Base-by-base conservation (phyloP, 1,139 yeast genomes). In the Kodamaea arcana region DNA sequence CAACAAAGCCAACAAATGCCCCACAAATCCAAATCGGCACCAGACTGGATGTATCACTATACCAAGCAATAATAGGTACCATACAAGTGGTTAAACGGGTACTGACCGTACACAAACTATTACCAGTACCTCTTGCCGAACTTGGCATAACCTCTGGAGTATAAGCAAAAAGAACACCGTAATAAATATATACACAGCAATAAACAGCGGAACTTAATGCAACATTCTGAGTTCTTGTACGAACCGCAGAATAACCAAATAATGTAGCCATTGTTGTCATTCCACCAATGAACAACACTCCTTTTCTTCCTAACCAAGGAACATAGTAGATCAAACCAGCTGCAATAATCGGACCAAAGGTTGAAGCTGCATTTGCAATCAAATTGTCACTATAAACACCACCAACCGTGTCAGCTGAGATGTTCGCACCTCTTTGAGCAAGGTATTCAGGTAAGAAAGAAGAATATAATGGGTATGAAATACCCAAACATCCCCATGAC, bases 351-450 rank as follows among this genome's bases (percentile, higher is more conserved):
- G 48, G 48, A 3, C 47, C 47, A 16, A 33, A 36, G 9, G 40
- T 37, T 3, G 40, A 38, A 22, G 39, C 36, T 6, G 39, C 36
- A 29, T 42, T 37, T 12, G 41, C 29, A 30, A 45, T 41, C 22
- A 43, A 29, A 24, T 35, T 26, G 31, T 45, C 45, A 3, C 45
- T 27, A 32, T 43, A 44, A 10, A 39, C 36, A 24, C 42, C 42
- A 25, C 27, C n/a, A 9, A 33, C 30, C 3, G 40, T 29, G 12
- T 38, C 37, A 10, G 64, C 62, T 31, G 58, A 48, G 20, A 56
- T 53, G 25, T 52, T 52, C 5, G 67, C 72, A 18, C 66, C 66
- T 47, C 64, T 48, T n/a, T 61, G 47, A 9, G 57, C 56, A 24
- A 62, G 51, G 45, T 62, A 62, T n/a, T 39, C 48, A 3, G 65